phyloP scores from a whole-genome alignment of 2,329 filamentous ascomycete species.

The Diplodia mutila region DNA sequence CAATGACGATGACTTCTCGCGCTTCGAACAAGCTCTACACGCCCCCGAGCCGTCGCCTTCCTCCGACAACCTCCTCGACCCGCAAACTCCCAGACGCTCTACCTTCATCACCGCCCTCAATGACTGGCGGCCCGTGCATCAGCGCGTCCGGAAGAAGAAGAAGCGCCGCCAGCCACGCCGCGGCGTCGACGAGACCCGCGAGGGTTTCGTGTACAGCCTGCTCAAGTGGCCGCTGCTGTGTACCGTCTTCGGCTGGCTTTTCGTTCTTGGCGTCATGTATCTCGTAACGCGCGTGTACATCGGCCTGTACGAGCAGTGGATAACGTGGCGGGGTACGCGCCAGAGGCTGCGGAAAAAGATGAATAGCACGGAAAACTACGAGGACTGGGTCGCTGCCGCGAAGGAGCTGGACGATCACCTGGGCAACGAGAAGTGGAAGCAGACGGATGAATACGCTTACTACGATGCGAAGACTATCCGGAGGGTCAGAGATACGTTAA shows the following conservation, averaged over 20 bases:
- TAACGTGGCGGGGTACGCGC: constrained; percentile 84
- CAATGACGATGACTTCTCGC: constrained; percentile 69
- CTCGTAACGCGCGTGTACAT: constrained; percentile 86
- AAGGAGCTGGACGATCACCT: constrained; percentile 78
- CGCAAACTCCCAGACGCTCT: constrained; percentile 47
- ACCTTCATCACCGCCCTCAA: constrained; percentile 86
- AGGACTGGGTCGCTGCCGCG: constrained; percentile 81
- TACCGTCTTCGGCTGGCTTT: constrained; percentile 79
- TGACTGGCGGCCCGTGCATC: constrained; percentile 90
- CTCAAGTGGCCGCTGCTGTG: constrained; percentile 91
- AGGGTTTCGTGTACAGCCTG: constrained; percentile 86
- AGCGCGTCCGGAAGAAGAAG: constrained; percentile 62
- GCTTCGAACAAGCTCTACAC: constrained; percentile 80
- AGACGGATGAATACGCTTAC: constrained; percentile 72
- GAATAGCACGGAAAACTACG: constrained; percentile 72
- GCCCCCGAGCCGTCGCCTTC: constrained; percentile 73
- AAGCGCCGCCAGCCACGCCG: constrained; percentile 48
- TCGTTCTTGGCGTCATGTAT: constrained; percentile 73
- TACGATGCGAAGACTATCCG: constrained; percentile 87
- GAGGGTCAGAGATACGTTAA: constrained; percentile 76
- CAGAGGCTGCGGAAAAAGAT: constrained; percentile 72
- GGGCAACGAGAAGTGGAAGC: constrained; percentile 80
- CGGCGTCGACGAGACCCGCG: constrained; percentile 84
- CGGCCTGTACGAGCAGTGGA: constrained; percentile 85
- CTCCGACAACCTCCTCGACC: constrained; percentile 56